Evolutionary conservation across 106 monocot species (phyloP), one percentile per base, ranked within the genome.

Genomic region (Apostasia ramifera): DNA sequence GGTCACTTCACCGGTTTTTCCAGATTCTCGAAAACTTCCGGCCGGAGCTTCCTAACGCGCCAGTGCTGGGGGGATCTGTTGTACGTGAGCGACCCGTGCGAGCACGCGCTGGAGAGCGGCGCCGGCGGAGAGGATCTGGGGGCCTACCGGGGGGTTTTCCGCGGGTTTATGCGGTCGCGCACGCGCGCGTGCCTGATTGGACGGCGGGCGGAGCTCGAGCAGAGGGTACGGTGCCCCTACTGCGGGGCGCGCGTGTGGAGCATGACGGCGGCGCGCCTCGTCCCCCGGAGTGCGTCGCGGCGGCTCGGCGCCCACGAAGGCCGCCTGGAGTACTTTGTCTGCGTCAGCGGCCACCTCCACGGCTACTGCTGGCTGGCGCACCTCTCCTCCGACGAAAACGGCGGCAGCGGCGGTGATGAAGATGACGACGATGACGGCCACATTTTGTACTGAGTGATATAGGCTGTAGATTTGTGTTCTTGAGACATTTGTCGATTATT

Each of bases 231-330:
- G 42, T 90, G 89, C 39, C 85, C 89, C 7, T 90, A 85, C 63
- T 90, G 89, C 70, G 80, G 82, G 4, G 85, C 89, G 9, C 76
- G 89, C 13, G 89, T 86, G 1, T 90, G 89, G 89, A 83, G 80
- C 89, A 90, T 90, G 89, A 78, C 76, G 0, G 85, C 73, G 3
- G 89, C 89, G 0, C 66, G 73, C 6, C 68, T 90, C 40, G 85
- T 81, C 8, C 89, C 89, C 1, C 57, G 59, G 42, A 90, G 82
- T 72, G 85, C 89, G 6, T 53, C 78, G 2, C 56, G 89, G 43
- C 40, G 89, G 40, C 73, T 90, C 2, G 89, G 89, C 7, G 48
- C 80, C 0, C 77, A 63, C 39, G 70, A 85, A 38, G 85, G 71
- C 42, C 14, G 69, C 11, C 45, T 86, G 9, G 85, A 90, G 80